Conservation (phyloP, 495 filamentous ascomycete genomes). For the Aspergillus cristatus region DNA sequence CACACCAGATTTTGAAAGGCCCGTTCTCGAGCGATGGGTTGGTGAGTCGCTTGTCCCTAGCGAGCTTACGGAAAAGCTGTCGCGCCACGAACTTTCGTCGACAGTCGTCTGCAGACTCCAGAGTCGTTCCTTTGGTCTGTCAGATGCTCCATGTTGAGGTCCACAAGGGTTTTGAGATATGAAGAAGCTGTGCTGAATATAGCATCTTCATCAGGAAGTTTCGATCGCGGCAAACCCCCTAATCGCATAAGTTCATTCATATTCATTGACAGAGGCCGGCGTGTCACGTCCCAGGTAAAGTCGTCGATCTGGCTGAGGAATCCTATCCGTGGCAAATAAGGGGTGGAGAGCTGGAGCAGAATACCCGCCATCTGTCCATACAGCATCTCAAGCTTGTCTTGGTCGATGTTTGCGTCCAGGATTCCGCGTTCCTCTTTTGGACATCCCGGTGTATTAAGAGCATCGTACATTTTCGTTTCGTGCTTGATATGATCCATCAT, state of each 20-base stretch:
- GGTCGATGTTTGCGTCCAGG: conserved; percentile 22
- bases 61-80: conserved; percentile 23
- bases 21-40: conserved; percentile 5
- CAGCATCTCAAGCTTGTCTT: conserved; percentile 17
- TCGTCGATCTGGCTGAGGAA: conserved; percentile 19
- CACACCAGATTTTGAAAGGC: conserved; percentile 22
- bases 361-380: conserved; percentile 26
- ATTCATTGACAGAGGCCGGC: conserved; percentile 14
- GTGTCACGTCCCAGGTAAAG: conserved; percentile 11
- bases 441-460: conserved; percentile 17
- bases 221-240: conserved; percentile 18
- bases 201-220: conserved; percentile 22
- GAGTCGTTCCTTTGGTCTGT: conserved; percentile 35
- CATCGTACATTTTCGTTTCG: conserved; percentile 15
- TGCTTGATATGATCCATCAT: conserved; percentile 37
- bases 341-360: conserved; percentile 24
- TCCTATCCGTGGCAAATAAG: conserved; percentile 24
- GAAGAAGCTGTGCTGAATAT: conserved; percentile 27
- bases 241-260: conserved; percentile 25
- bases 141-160: conserved; percentile 34
- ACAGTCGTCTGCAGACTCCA: conserved; percentile 27
- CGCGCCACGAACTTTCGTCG: conserved; percentile 33
- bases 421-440: conserved; percentile 8
- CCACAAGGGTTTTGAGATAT: conserved; percentile 28
- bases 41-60: conserved; percentile 12